Percentiles rank a stretch among this genome's conserved stretches.
These are phyloP conservation scores for Blastobotrys buckinghamii DNA, from an alignment of 1,139 yeast species.

Conservation along the genomic window DNA sequence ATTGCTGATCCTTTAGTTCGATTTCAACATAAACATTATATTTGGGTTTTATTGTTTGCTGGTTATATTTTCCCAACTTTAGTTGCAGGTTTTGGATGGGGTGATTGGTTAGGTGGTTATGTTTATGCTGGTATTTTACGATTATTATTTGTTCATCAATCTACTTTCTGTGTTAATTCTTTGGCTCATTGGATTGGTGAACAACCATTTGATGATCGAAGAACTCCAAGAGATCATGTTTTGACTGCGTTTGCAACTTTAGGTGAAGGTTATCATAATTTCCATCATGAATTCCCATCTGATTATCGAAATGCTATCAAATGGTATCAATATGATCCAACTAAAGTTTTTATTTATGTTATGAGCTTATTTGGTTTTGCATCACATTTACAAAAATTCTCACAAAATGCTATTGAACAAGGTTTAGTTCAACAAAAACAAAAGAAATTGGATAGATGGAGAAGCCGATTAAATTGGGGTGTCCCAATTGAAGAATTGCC, in stretches of 20 bases:
- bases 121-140: slow-evolving; percentile 86
- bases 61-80: slow-evolving; percentile 72
- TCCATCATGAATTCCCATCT: slow-evolving; percentile 98
- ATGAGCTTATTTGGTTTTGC: slow-evolving; percentile 79
- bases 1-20: slow-evolving; percentile 85
- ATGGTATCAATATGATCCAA: slow-evolving; percentile 99
- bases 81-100: slow-evolving; percentile 75
- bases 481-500: slow-evolving; percentile 78
- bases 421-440: slow-evolving; percentile 95
- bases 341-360: slow-evolving; percentile 70
- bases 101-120: slow-evolving; percentile 90
- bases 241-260: slow-evolving; percentile 92
- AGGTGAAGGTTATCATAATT: slow-evolving; percentile 99
- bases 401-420: slow-evolving; percentile 94
- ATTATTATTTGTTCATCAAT: slow-evolving; percentile 85
- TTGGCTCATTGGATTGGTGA: slow-evolving; percentile 98
- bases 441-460: slow-evolving; percentile 84
- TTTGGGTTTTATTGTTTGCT: slow-evolving; percentile 56
- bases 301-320: slow-evolving; percentile 96
- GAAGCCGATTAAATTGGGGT: slow-evolving; percentile 86
- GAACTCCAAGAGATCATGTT: slow-evolving; percentile 95
- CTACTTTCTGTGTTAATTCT: slow-evolving; percentile 97
- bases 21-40: slow-evolving; percentile 90
- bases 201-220: slow-evolving; percentile 96
- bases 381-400: slow-evolving; percentile 84